phyloP scores from a whole-genome alignment of 345 rosid genomes.

The Camelina laxa region DNA sequence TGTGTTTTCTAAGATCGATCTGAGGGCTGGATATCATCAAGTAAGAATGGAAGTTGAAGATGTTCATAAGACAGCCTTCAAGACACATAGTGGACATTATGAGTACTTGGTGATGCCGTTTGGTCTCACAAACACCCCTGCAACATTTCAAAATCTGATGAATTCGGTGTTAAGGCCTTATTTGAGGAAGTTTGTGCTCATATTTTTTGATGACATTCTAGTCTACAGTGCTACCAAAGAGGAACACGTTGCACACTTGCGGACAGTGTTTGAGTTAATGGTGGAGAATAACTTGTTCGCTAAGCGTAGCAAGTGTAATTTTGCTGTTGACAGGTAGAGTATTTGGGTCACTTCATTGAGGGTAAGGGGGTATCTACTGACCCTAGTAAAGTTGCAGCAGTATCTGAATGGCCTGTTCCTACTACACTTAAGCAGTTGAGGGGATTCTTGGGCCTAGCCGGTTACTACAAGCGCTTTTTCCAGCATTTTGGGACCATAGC shows the following conservation, averaged over 20 bases:
- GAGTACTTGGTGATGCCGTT: no score
- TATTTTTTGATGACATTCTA: no score
- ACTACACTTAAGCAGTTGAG: not conserved
- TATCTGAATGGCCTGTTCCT: no score
- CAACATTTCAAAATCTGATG: no score
- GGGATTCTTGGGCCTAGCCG: not conserved
- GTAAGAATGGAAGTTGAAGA: not conserved
- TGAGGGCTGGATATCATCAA: not conserved
- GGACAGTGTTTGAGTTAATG: not conserved
- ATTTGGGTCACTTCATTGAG: not conserved
- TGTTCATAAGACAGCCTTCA: no score
- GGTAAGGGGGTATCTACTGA: accelerated
- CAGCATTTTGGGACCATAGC: not conserved
- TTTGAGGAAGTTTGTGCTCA: no score
- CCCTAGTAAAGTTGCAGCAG: accelerated
- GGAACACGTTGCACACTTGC: accelerated
- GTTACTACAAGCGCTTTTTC: not conserved
- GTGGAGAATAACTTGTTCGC: not conserved
- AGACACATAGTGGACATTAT: no score
- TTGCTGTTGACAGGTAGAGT: not conserved
- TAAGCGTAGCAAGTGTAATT: not conserved
- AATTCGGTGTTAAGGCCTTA: no score
- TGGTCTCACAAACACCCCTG: no score
- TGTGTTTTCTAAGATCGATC: not conserved
- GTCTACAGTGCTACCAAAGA: not conserved